Percentiles rank a stretch among this genome's conserved stretches.
phyloP scores from a whole-genome alignment of 257 asterid genomes.

The Solanum pinnatisectum region DNA sequence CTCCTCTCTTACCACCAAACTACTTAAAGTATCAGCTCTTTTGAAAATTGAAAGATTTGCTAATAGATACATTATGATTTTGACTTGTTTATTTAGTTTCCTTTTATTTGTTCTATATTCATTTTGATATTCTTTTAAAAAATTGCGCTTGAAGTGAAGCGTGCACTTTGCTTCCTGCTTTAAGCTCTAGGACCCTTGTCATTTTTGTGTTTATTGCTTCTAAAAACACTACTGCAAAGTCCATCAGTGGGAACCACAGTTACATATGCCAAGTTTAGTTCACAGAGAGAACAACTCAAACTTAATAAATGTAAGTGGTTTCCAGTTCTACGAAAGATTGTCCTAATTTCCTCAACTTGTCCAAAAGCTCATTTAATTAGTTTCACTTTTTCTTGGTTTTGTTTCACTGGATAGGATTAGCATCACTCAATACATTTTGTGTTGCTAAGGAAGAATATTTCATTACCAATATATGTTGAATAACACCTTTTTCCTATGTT shows the following conservation, averaged over 20 bases:
- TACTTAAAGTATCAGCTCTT: not conserved
- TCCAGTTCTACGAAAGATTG: not conserved
- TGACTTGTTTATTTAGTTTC: not conserved
- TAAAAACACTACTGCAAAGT: not conserved
- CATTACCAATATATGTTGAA: not conserved
- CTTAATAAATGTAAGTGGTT: not conserved
- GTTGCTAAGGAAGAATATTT: not conserved
- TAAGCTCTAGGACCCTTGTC: not conserved
- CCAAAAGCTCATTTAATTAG: not conserved
- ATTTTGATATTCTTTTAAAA: not conserved
- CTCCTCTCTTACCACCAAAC: not conserved
- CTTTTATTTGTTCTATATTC: not conserved
- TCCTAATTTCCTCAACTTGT: not conserved
- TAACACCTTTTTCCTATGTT: not conserved
- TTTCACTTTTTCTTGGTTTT: not conserved
- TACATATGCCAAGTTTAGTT: not conserved
- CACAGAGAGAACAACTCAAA: not conserved
- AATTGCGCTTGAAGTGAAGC: not conserved
- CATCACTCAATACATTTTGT: not conserved
- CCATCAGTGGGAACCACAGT: not conserved
- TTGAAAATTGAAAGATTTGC: not conserved
- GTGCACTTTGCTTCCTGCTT: not conserved
- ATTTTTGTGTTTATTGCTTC: not conserved
- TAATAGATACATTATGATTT: not conserved
- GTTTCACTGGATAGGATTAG: not conserved